Percentiles rank a stretch among this genome's conserved stretches.
Evolutionary conservation across 768 basidiomycete genomes (phyloP).

Genomic region (Botryobasidium botryosum): DNA sequence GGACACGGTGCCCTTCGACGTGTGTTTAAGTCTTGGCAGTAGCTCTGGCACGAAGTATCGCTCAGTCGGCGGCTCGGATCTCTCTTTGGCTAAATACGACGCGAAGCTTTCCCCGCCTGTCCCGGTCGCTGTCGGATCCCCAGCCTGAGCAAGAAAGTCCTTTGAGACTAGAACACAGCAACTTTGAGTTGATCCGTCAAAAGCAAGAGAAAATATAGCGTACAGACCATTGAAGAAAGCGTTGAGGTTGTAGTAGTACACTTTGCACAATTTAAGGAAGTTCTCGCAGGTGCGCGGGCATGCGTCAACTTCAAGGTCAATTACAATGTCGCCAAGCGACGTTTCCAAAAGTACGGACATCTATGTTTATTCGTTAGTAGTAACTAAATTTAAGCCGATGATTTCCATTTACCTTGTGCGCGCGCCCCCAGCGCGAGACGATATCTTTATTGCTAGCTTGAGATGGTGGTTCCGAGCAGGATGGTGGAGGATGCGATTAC

Average conservation of each 20-base stretch:
- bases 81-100: slow-evolving; percentile 47
- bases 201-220: background rate
- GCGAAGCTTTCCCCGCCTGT: slow-evolving; percentile 84
- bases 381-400: too few species aligned
- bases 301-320: slow-evolving; percentile 80
- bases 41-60: slow-evolving; percentile 85
- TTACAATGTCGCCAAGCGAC: slow-evolving; percentile 89
- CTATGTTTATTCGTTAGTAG: too few species aligned
- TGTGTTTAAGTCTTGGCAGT: slow-evolving; percentile 68
- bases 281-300: slow-evolving; percentile 90
- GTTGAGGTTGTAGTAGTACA: slow-evolving; percentile 92
- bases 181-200: too few species aligned
- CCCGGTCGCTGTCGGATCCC: slow-evolving; percentile 92
- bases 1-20: slow-evolving; percentile 71
- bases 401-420: too few species aligned
- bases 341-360: slow-evolving; percentile 98
- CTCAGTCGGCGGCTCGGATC: slow-evolving; percentile 26
- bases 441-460: too few species aligned
- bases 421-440: too few species aligned
- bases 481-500: too few species aligned
- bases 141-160: slow-evolving; percentile 89
- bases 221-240: slow-evolving; percentile 93
- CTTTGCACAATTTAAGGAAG: slow-evolving; percentile 94
- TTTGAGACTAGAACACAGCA: slow-evolving; percentile 97
- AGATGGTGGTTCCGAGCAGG: too few species aligned